Evolutionary conservation across 768 basidiomycete species (phyloP).

Genomic region (Panellus pusillus): DNA sequence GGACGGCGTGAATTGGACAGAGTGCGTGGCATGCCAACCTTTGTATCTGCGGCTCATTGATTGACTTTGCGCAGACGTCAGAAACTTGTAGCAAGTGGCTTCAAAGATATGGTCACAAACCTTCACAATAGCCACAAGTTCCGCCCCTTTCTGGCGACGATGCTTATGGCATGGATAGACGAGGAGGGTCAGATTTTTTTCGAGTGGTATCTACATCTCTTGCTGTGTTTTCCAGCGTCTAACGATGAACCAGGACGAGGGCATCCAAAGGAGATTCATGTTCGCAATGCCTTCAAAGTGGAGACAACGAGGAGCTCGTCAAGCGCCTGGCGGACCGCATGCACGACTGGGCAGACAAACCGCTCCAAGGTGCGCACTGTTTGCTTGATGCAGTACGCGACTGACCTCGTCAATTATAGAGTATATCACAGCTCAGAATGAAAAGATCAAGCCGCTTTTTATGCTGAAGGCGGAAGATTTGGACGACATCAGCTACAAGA

Average conservation of each 20-base stretch:
- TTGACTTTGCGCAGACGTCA: conserved; percentile 9
- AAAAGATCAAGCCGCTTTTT: background rate
- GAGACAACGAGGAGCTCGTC: background rate
- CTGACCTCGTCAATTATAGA: too few species aligned
- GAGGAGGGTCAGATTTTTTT: background rate
- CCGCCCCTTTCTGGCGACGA: conserved; percentile 3
- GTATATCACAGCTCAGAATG: too few species aligned
- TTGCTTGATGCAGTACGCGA: too few species aligned
- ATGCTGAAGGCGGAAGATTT: background rate
- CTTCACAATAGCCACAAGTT: conserved; percentile 4
- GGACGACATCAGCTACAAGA: background rate
- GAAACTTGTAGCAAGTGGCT: conserved; percentile 1
- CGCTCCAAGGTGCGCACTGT: conserved; percentile 4
- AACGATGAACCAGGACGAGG: conserved; percentile 4
- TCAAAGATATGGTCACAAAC: conserved; percentile 4
- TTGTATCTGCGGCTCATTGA: background rate
- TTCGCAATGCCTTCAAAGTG: background rate
- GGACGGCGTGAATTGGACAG: conserved; percentile 10
- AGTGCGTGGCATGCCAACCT: background rate
- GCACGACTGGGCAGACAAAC: conserved; percentile 1
- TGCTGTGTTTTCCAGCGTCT: background rate
- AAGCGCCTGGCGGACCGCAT: background rate
- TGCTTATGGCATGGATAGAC: conserved; percentile 3
- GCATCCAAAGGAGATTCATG: background rate
- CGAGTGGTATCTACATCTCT: conserved; percentile 3